phyloP scores from a whole-genome alignment of 805 yeast genomes.

The Saccharomycopsis microspora region DNA sequence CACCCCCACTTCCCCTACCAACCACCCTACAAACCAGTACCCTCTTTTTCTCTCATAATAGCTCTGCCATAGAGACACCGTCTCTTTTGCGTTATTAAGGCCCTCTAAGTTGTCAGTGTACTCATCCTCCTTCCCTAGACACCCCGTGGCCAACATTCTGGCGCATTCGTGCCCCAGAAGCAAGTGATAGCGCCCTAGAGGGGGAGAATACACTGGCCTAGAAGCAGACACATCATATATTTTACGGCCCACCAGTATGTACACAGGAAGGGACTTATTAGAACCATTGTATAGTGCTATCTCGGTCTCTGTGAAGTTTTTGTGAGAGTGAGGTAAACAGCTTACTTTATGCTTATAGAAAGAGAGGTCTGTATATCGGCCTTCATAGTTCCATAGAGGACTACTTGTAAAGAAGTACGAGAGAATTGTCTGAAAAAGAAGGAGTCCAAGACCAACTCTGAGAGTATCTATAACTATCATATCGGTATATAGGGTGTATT shows the following conservation, averaged over 20 bases:
- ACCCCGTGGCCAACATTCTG: conserved; percentile 61
- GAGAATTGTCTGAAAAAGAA: conserved; percentile 33
- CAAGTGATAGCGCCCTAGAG: conserved; percentile 40
- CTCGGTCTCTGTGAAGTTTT: conserved; percentile 31
- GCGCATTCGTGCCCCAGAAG: conserved; percentile 61
- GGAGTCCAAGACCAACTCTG: conserved; percentile 33
- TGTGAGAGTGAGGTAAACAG: conserved; percentile 11
- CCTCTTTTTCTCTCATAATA: conserved; percentile 5
- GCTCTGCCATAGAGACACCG: conserved; percentile 4
- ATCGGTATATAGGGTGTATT: no score
- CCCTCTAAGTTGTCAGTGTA: conserved; percentile 60
- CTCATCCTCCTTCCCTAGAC: conserved; percentile 42
- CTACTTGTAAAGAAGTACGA: conserved; percentile 44
- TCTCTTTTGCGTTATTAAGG: conserved; percentile 30
- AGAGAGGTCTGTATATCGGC: conserved; percentile 33
- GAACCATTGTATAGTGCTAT: conserved; percentile 42
- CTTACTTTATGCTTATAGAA: conserved; percentile 25
- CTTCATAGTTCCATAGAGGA: conserved; percentile 24
- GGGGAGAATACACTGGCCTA: conserved; percentile 39
- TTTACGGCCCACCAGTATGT: conserved; percentile 45
- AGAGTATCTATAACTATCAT: conserved; percentile 25
- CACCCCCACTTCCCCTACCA: not conserved
- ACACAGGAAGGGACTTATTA: conserved; percentile 37
- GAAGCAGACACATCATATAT: conserved; percentile 54
- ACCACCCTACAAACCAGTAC: conserved; percentile 13